These are phyloP conservation scores for Plasmodium gonderi DNA, from an alignment of 169 alveolate species.

Conservation along the genomic window DNA sequence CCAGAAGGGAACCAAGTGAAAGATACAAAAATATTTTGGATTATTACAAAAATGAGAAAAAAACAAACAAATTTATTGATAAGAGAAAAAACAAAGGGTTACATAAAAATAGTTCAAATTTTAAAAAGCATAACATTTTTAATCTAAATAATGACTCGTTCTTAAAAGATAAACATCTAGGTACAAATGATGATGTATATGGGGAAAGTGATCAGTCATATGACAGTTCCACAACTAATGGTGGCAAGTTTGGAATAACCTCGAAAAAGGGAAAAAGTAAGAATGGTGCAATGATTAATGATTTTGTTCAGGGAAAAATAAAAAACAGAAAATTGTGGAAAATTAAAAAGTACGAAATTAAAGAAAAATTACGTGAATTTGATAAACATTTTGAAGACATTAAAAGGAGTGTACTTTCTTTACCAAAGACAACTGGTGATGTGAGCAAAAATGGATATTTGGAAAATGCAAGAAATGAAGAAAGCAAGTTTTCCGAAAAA, in stretches of 20 bases:
- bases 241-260: not conserved
- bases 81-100: constrained; percentile 55
- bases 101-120: constrained; percentile 14
- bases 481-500: not conserved
- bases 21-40: constrained; percentile 41
- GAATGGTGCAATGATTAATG: not conserved
- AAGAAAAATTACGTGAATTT: constrained; percentile 53
- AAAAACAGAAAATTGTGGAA: constrained; percentile 34
- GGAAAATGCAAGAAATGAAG: not conserved
- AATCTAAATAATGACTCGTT: constrained; percentile 41
- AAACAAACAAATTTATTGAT: constrained; percentile 76
- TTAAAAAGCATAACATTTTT: constrained; percentile 37
- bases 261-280: not conserved
- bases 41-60: constrained; percentile 69
- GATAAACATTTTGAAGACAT: constrained; percentile 71
- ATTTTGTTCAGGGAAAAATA: constrained; percentile 17
- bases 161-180: constrained; percentile 40
- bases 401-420: constrained; percentile 17
- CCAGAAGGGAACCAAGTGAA: constrained; percentile 34
- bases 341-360: constrained; percentile 61
- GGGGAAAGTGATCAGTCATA: not conserved
- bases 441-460: not conserved
- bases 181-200: constrained; percentile 26
- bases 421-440: not conserved
- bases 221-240: not conserved